Base-by-base conservation (phyloP, 2,329 filamentous ascomycete species). In the Nakataea oryzae region DNA sequence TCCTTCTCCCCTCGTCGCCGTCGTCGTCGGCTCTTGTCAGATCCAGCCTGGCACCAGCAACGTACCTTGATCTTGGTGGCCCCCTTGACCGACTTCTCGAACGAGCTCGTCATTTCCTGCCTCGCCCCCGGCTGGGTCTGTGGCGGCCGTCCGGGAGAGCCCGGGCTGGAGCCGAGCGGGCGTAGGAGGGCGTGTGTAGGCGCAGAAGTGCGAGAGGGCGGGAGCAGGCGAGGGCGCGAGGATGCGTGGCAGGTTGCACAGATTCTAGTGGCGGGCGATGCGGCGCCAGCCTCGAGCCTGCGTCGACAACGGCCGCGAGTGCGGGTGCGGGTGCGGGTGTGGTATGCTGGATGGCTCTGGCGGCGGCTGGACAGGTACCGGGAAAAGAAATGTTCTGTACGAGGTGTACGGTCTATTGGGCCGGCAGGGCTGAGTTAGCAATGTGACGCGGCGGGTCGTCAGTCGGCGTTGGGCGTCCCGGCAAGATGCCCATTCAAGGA, bases 61-160 rank as follows among this genome's bases (percentile, higher is more conserved):
- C 74, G 74, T 70, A 93, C 92, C 86, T 97, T 97, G 74, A 96
- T 91, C 82, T 97, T 97, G 71, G 93, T 97, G 70, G 91, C 93
- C 78, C 93, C 95, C 82, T 97, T 97, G 73, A 99, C 95, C 69
- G 93, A 96, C 83, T 97, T 99, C 82, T 99, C 95, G 74, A 97
- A 97, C 63, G 90, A 93, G 79, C 87, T 90, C 68, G 89, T 86
- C 90, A 93, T 93, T 68, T 60, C 69, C 62, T 26, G 58, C 24
- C 58, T n/a, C 41, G 21, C 41, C 41, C 17, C 41, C 41, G 7
- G 21, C 41, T 50, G 41, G 41, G 41, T n/a, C 41, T 50, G 41
- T 50, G 17, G 21, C 41, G 41, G 41, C 21, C 21, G 41, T 50
- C 41, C 41, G 41, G 41, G 41, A 50, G 41, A 50, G 41, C 41